Percentiles rank a stretch among this genome's conserved stretches.
These are phyloP conservation scores for Myxozyma nipponensis DNA, from an alignment of 805 yeast species.

Conservation along the genomic window DNA sequence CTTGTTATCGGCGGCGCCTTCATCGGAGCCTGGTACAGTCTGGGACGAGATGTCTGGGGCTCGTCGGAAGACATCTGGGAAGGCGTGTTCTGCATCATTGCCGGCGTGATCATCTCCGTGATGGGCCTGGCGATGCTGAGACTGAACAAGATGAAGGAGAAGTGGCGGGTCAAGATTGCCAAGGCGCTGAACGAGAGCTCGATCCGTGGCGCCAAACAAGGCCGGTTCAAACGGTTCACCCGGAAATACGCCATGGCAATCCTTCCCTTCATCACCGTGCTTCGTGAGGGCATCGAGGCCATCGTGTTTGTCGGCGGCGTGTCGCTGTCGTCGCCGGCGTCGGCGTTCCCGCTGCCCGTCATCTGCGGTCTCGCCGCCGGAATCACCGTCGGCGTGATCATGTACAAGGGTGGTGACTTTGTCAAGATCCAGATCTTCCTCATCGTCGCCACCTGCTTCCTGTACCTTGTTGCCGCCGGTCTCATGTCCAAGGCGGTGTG, in stretches of 20 bases:
- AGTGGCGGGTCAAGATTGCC: conserved; percentile 95
- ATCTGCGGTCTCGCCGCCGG: conserved; percentile 82
- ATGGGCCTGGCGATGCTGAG: conserved; percentile 98
- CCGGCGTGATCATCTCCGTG: conserved; percentile 77
- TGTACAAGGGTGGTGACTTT: conserved; percentile 78
- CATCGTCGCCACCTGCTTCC: conserved; percentile 79
- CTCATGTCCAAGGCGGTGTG: conserved; percentile 89
- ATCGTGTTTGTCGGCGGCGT: conserved; percentile 96
- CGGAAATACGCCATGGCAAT: conserved; percentile 84
- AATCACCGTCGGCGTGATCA: conserved; percentile 56
- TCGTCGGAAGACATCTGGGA: conserved; percentile 95
- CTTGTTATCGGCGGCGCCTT: conserved; percentile 83
- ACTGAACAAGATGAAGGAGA: conserved; percentile 91
- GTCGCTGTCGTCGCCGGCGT: conserved; percentile 61
- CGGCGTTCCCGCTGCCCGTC: conserved; percentile 89
- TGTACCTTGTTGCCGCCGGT: conserved; percentile 88
- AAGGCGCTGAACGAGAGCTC: conserved; percentile 53
- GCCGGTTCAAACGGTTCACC: conserved; percentile 49
- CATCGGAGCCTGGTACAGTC: conserved; percentile 85
- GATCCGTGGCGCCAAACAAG: conserved; percentile 2
- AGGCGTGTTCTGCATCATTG: conserved; percentile 89
- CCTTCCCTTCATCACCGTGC: conserved; percentile 82
- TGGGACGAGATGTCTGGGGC: conserved; percentile 80
- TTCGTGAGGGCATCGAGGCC: conserved; percentile 96
- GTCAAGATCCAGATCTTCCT: conserved; percentile 83